These are phyloP conservation scores for Elongisporangium prolatum DNA, from an alignment of 352 stramenopile species.

Conservation along the genomic window DNA sequence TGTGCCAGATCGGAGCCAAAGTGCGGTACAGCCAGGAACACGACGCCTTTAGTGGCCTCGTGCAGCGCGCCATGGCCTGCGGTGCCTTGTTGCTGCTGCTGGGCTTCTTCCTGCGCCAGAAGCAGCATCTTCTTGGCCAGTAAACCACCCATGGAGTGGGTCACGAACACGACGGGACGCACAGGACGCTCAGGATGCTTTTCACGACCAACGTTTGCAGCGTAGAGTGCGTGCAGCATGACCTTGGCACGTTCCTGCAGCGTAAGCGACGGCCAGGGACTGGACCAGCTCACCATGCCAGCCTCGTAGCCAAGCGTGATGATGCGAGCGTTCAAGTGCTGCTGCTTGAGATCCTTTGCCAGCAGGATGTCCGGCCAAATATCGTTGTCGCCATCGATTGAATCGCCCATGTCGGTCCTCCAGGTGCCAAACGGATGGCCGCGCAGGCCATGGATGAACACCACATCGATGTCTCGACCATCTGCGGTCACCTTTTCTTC, in stretches of 20 bases:
- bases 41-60: conserved; percentile 44
- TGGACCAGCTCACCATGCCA: conserved; percentile 82
- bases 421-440: conserved; percentile 81
- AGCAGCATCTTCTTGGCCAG: conserved; percentile 84
- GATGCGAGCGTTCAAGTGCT: conserved; percentile 42
- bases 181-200: conserved; percentile 5
- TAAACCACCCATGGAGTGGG: conserved; percentile 85
- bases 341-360: conserved; percentile 38
- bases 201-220: conserved; percentile 50
- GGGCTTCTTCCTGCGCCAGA: conserved; percentile 24
- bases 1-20: conserved; percentile 77
- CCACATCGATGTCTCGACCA: conserved; percentile 44
- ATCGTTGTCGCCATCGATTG: conserved; percentile 45
- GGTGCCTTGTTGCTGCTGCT: conserved; percentile 10
- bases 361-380: conserved; percentile 80
- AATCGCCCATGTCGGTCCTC: conserved; percentile 68
- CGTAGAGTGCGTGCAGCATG: conserved; percentile 69
- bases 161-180: conserved; percentile 76
- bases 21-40: conserved; percentile 82
- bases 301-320: conserved; percentile 80
- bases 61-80: conserved; percentile 15
- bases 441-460: conserved; percentile 82
- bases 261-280: conserved; percentile 79
- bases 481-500: not conserved
- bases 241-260: conserved; percentile 63